Base-by-base conservation (phyloP, 2,329 filamentous ascomycete species). In the Alternaria gaisen region DNA sequence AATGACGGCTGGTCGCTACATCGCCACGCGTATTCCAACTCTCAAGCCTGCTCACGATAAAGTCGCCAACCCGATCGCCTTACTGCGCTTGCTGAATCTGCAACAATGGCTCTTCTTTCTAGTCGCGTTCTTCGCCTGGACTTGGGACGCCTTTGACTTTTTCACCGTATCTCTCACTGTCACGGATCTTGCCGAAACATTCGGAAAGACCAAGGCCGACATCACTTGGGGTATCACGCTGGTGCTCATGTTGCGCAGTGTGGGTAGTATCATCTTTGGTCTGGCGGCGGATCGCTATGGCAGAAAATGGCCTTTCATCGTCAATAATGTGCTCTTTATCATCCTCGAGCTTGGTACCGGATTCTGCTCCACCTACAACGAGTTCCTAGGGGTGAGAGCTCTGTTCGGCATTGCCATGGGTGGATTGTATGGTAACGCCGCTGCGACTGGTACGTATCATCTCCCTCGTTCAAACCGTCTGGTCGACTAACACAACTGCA, bases 371-470 rank as follows among this genome's bases (percentile, higher is more conserved):
- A 88, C 84, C 2, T 88, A 88, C 70, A 72, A 83, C 9, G 82
- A 86, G 61, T 89, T 89, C 67, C 76, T 89, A 34, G 87, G 80
- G 2, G 85, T 87, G 47, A 81, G 87, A 16, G 85, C 87, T 0
- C 77, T 89, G 4, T 89, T 87, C 65, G 87, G 87, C 20, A 85
- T 89, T 69, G 87, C 87, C 7, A 89, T 89, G 87, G 87, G 87
- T 20, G 87, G 87, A 50, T 72, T 88, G 11, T 88, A 88, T 67
- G 87, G 87, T 4, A 88, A 88, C 66, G 85, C 84, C 11, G 86
- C 87, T 10, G 86, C 87, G 0, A 89, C 86, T 3, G 74, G 73
- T 75, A 32, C 57, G 67, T 59, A 36, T 44, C 14, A 8, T 11
- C n/a, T 48, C n/a, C 2, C 12, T 3, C 10, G 10, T 6, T n/a